Percentiles rank a stretch among this genome's conserved stretches.
phyloP scores from a whole-genome alignment of 2,329 filamentous ascomycete genomes.

The Phaeosphaeriaceae sp. region DNA sequence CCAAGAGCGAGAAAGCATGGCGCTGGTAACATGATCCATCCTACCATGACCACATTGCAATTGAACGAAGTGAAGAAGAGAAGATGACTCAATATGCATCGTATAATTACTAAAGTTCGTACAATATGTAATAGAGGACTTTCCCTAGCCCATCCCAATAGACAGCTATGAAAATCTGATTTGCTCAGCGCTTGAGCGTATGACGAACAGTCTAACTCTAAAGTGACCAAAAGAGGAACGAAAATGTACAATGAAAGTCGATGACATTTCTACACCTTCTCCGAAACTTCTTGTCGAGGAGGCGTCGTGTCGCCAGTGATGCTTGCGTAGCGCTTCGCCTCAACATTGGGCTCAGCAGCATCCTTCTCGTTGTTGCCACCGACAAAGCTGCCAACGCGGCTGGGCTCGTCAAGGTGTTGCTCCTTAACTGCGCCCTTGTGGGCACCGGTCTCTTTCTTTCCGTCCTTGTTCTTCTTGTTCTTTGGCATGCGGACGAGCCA shows the following conservation, averaged over 20 bases:
- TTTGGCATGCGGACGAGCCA: conserved; percentile 64
- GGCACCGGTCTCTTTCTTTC: conserved; percentile 11
- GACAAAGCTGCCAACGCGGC: conserved; percentile 5
- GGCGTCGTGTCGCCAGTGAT: conserved; percentile 2
- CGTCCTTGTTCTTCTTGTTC: conserved; percentile 51
- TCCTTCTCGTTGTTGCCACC: conserved; percentile 1
- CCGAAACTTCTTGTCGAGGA: not conserved
- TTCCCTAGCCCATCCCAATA: not conserved
- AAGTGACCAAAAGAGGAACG: not conserved
- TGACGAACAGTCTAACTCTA: not conserved
- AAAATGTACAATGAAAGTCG: not conserved
- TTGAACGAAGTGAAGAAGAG: not conserved
- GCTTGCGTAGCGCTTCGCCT: conserved; percentile 1
- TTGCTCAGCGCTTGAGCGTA: conserved; percentile 3
- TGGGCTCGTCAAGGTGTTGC: conserved; percentile 11
- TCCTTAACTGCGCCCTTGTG: conserved; percentile 13
- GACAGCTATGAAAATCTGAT: not conserved
- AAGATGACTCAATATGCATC: not conserved
- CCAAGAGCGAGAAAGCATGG: too few relatives aligned
- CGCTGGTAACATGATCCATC: too few relatives aligned
- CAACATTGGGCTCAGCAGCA: not conserved
- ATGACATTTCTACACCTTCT: not conserved
- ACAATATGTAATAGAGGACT: not conserved
- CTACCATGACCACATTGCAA: too few relatives aligned
- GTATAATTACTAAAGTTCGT: not conserved